A percentile compares a stretch with the other conserved stretches of the same genome.
Evolutionary conservation across 108 stramenopile genomes (phyloP).

Genomic region (Schizochytrium sp.): DNA sequence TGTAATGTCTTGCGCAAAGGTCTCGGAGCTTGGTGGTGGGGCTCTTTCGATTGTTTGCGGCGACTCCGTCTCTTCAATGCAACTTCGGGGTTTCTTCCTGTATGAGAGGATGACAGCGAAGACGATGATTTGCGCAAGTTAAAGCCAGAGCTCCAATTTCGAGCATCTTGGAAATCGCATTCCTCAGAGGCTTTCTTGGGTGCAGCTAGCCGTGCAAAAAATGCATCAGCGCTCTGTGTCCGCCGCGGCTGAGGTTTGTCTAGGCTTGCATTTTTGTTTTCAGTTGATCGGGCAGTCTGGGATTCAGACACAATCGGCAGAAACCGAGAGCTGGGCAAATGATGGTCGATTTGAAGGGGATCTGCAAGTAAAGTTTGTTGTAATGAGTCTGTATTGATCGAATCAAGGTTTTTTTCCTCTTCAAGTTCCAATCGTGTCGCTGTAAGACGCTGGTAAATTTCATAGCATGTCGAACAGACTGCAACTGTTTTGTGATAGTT

Average conservation of each 20-base stretch:
- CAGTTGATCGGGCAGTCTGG: not conserved
- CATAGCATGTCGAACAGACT: not conserved
- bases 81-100: not conserved
- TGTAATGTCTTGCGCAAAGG: not conserved
- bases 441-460: constrained; percentile 8
- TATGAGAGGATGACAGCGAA: not conserved
- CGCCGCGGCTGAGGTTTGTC: not conserved
- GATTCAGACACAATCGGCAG: not conserved
- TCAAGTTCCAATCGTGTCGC: constrained; percentile 4
- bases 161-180: not conserved
- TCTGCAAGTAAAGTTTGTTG: not conserved
- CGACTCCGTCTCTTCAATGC: not conserved
- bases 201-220: not conserved
- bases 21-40: not conserved
- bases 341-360: not conserved
- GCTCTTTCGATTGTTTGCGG: not conserved
- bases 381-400: not conserved
- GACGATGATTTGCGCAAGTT: not conserved
- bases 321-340: not conserved
- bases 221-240: constrained; percentile 28
- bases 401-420: not conserved
- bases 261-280: not conserved
- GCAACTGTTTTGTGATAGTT: constrained; percentile 23
- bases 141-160: not conserved
- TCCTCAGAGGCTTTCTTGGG: constrained; percentile 21